Percentiles rank a stretch among this genome's conserved stretches.
phyloP scores from a whole-genome alignment of 2,329 filamentous ascomycete genomes.

The Ascochyta clinopodiicola region DNA sequence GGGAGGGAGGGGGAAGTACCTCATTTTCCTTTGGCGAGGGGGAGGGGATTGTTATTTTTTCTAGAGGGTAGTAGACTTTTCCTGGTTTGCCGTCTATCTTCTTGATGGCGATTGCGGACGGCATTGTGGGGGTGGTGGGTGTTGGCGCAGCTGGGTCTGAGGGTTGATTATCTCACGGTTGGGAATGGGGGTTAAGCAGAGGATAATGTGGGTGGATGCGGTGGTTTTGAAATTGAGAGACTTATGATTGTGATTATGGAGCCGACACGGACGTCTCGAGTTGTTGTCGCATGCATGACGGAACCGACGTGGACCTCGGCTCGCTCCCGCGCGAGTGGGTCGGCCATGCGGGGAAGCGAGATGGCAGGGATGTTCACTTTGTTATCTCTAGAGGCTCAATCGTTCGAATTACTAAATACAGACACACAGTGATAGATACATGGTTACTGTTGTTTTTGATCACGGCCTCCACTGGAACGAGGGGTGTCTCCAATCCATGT shows the following conservation, averaged over 20 bases:
- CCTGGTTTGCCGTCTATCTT: constrained; percentile 83
- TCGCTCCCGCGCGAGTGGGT: constrained; percentile 1
- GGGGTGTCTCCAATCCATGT: constrained; percentile 60
- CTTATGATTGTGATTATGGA: no score
- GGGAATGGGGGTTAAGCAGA: neutral
- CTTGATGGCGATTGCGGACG: constrained; percentile 67
- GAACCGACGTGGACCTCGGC: constrained; percentile 12
- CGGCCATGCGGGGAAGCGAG: constrained; percentile 8
- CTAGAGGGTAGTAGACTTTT: constrained; percentile 79
- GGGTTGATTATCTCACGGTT: neutral
- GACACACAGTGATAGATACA: no score
- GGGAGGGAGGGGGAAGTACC: constrained; percentile 18
- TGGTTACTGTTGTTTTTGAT: neutral
- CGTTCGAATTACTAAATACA: neutral
- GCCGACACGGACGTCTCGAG: neutral
- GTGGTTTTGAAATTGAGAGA: no score
- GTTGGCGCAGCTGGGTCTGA: neutral
- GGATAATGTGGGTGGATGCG: neutral
- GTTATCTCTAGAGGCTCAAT: neutral
- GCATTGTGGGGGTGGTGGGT: constrained; percentile 47
- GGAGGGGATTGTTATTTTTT: constrained; percentile 40
- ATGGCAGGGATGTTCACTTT: neutral
- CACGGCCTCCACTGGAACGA: constrained; percentile 66
- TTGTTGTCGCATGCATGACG: constrained; percentile 6
- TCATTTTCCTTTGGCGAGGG: constrained; percentile 41